A percentile compares a stretch with the other conserved stretches of the same genome.
Evolutionary conservation across 805 yeast genomes (phyloP).

Genomic region (Ascoidea asiatica): DNA sequence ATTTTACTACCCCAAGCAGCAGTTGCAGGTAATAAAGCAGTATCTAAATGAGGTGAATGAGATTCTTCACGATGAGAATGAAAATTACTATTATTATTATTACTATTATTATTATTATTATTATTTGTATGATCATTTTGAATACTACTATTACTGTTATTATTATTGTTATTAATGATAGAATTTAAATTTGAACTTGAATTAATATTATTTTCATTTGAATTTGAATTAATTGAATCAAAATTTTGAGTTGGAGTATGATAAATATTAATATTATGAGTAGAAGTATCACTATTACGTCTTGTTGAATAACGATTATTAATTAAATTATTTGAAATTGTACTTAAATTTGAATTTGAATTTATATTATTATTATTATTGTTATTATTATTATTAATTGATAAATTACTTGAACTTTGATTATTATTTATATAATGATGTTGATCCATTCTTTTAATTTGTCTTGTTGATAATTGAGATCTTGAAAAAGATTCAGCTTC

Average conservation of each 20-base stretch:
- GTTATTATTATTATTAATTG: not conserved
- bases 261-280: not conserved
- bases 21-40: slow-evolving; percentile 51
- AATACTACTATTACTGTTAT: slow-evolving; percentile 3
- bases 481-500: slow-evolving; percentile 95
- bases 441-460: slow-evolving; percentile 39
- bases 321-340: not conserved
- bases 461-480: slow-evolving; percentile 65
- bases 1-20: slow-evolving; percentile 48
- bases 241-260: not conserved
- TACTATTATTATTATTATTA: slow-evolving; percentile 7
- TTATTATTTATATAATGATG: slow-evolving; percentile 12
- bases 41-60: slow-evolving; percentile 14
- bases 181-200: not conserved
- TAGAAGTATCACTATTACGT: not conserved
- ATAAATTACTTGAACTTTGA: slow-evolving; percentile 19
- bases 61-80: slow-evolving; percentile 3
- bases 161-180: not conserved
- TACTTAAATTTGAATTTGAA: not conserved
- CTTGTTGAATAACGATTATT: not conserved
- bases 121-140: slow-evolving; percentile 1
- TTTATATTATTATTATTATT: not conserved
- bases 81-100: no score
- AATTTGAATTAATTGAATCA: not conserved
- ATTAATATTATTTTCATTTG: not conserved